Conservation (phyloP, 2,329 filamentous ascomycete genomes). For the Cladophialophora exuberans region DNA sequence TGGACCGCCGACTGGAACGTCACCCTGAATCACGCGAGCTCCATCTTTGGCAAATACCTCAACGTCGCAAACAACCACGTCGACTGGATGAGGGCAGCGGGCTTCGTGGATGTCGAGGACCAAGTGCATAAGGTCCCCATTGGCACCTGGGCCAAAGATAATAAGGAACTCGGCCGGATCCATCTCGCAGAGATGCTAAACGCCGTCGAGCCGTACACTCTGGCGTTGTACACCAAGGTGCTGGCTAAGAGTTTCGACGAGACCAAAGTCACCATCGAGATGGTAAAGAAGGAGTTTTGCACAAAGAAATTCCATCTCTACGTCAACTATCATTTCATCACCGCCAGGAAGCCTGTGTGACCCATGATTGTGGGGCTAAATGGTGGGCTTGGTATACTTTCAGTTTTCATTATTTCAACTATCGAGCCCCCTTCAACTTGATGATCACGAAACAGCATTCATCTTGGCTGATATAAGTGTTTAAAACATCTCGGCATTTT, state of each 20-base stretch:
- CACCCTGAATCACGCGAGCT: slow-evolving; percentile 4
- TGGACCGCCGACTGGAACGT: not conserved
- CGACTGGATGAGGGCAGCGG: slow-evolving; percentile 29
- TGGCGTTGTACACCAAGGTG: not conserved
- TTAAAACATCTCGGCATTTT: no score
- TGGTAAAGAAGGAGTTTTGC: not conserved
- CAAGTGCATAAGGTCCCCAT: slow-evolving; percentile 1
- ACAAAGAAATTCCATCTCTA: not conserved
- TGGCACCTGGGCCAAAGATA: not conserved
- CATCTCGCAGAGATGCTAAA: not conserved
- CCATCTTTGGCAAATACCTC: slow-evolving; percentile 9
- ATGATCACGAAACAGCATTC: no score
- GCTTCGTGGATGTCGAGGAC: slow-evolving; percentile 32
- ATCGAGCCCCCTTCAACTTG: no score
- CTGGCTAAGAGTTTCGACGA: not conserved
- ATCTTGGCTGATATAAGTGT: no score
- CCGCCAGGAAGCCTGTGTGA: not conserved
- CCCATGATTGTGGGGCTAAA: no score
- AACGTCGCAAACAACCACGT: slow-evolving; percentile 14
- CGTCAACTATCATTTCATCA: not conserved
- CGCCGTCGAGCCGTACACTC: not conserved
- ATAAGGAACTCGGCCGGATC: not conserved
- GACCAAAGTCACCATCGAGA: not conserved
- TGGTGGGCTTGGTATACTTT: no score
- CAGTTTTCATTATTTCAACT: no score